Conservation (phyloP, 345 rosid species). For the thale cress (Arabidopsis thaliana) region TAIR10.1 NC_003075.7:10272501-10273000, state of each 20-base stretch:
- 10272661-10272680: conserved; percentile 1
- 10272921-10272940: background rate
- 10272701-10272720: background rate
- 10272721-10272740: background rate
- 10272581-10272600: background rate
- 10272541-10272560: too few relatives aligned
- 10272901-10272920: background rate
- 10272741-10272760: background rate
- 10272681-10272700: background rate
- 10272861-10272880: background rate
- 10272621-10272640: conserved; percentile 23
- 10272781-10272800: background rate
- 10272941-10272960: background rate
- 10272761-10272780: conserved; percentile 15
- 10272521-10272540: too few relatives aligned
- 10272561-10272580: too few relatives aligned
- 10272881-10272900: conserved; percentile 14
- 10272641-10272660: conserved; percentile 16
- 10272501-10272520: too few relatives aligned
- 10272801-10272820: background rate
- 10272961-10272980: conserved; percentile 38
- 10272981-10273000: conserved; percentile 10
- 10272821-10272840: conserved; percentile 1
- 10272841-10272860: too few relatives aligned
- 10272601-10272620: background rate